These are phyloP conservation scores for Dryas integrifolia DNA, from an alignment of 331 rosid species.

Conservation along the genomic window DNA sequence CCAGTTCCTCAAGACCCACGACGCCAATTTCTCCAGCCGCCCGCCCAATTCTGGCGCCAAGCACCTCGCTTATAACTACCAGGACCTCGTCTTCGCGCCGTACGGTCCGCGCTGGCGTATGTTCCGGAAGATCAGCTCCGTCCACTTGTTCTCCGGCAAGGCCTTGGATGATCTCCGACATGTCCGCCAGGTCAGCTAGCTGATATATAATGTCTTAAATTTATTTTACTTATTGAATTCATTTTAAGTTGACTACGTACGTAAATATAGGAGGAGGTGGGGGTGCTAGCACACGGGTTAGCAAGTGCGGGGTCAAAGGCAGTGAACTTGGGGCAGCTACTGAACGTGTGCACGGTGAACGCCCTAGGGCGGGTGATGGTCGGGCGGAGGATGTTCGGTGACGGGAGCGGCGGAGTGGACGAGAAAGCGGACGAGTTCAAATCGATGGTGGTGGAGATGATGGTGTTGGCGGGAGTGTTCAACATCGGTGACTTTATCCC, in stretches of 20 bases:
- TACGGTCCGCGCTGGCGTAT: constrained; percentile 79
- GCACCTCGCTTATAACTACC: constrained; percentile 61
- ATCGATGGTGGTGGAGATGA: constrained; percentile 70
- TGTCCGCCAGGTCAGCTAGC: constrained; percentile 58
- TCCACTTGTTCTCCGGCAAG: constrained; percentile 79
- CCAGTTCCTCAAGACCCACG: constrained; percentile 62
- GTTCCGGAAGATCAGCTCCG: constrained; percentile 66
- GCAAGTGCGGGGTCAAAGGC: constrained; percentile 37
- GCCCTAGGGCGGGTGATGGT: constrained; percentile 64
- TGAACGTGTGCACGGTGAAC: constrained; percentile 61
- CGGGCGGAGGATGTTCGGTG: constrained; percentile 57
- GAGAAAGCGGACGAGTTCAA: constrained; percentile 59
- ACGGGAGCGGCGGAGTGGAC: constrained; percentile 43
- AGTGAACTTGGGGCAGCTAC: constrained; percentile 47
- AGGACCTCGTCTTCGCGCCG: constrained; percentile 79
- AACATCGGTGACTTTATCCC: constrained; percentile 70
- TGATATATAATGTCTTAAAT: no score
- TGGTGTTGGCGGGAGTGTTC: constrained; percentile 69
- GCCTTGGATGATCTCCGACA: constrained; percentile 65
- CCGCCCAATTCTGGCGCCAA: constrained; percentile 84
- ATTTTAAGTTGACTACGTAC: no score
- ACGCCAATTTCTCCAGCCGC: constrained; percentile 66
- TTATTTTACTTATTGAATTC: no score
- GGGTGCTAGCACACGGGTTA: constrained; percentile 38
- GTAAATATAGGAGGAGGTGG: constrained; percentile 53